Percentiles rank a stretch among this genome's conserved stretches.
These are phyloP conservation scores for Eucommia ulmoides DNA, from an alignment of 257 asterid species.

Conservation along the genomic window DNA sequence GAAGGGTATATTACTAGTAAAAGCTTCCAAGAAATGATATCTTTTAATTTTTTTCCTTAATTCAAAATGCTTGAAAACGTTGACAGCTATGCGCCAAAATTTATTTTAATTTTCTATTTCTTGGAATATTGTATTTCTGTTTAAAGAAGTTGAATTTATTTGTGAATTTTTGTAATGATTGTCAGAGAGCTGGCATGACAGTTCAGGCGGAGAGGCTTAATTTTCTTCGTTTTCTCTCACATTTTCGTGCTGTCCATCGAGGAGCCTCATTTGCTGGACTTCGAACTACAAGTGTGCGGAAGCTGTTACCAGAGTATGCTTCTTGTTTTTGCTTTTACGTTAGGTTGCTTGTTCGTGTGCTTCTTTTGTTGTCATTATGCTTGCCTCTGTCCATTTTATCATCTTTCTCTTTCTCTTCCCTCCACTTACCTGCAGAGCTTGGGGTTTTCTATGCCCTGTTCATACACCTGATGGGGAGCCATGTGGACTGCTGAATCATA, in stretches of 20 bases:
- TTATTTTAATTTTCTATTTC: no score
- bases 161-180: no score
- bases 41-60: no score
- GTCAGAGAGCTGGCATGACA: constrained; percentile 95
- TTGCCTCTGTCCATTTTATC: no score
- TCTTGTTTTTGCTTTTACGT: neutral
- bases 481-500: constrained; percentile 90
- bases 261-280: constrained; percentile 97
- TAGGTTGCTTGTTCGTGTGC: neutral
- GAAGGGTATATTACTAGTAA: no score
- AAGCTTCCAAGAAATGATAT: no score
- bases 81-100: no score
- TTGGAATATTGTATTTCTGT: no score
- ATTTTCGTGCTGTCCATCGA: constrained; percentile 95
- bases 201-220: constrained; percentile 87
- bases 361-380: constrained; percentile 12
- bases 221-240: constrained; percentile 81
- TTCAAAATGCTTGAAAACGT: no score
- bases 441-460: constrained; percentile 99
- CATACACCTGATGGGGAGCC: constrained; percentile 99
- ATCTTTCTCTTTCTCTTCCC: constrained; percentile 3
- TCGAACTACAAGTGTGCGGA: constrained; percentile 94
- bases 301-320: constrained; percentile 92
- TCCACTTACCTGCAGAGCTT: constrained; percentile 40
- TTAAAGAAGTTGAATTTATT: no score